Percentiles rank a stretch among this genome's conserved stretches.
Evolutionary conservation across 345 rosid genomes (phyloP).

Genomic region (Brassica incana): DNA sequence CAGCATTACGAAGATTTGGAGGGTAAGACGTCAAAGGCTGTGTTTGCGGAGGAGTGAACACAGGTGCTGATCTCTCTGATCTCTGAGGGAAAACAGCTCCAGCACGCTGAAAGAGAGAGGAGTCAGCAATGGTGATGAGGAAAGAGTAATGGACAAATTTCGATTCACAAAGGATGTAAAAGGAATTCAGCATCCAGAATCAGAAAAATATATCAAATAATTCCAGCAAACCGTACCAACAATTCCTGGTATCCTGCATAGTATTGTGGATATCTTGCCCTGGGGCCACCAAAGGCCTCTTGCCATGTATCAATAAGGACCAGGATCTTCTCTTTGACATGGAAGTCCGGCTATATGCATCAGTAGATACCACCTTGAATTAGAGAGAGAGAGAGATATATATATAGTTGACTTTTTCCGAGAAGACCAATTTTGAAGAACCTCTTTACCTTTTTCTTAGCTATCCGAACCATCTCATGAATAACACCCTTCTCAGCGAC

Average conservation of each 20-base stretch:
- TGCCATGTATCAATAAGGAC: constrained; percentile 95
- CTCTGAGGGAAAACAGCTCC: constrained; percentile 99
- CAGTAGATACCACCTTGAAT: constrained; percentile 36
- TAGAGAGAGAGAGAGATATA: constrained; percentile 14
- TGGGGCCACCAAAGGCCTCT: constrained; percentile 97
- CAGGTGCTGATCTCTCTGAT: constrained; percentile 85
- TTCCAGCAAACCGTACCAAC: constrained; percentile 59
- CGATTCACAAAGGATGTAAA: constrained; percentile 4
- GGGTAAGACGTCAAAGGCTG: constrained; percentile 86
- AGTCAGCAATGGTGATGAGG: constrained; percentile 10
- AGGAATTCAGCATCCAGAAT: constrained; percentile 4
- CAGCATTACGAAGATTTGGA: constrained; percentile 68
- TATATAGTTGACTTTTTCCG: constrained; percentile 12
- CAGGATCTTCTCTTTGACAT: constrained; percentile 94
- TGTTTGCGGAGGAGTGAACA: constrained; percentile 93
- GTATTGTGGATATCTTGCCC: constrained; percentile 98
- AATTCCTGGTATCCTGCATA: constrained; percentile 96
- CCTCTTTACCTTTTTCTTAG: constrained; percentile 76
- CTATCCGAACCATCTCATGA: constrained; percentile 93
- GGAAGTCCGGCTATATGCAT: constrained; percentile 70
- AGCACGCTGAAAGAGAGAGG: constrained; percentile 69
- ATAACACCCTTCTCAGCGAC: constrained; percentile 95
- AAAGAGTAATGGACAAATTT: constrained; percentile 10
- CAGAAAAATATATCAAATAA: constrained; percentile 13
- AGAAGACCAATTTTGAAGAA: constrained; percentile 20